A percentile compares a stretch with the other conserved stretches of the same genome.
Evolutionary conservation across 1,139 yeast species (phyloP).

Genomic region (Lizanozyma gosingica): DNA sequence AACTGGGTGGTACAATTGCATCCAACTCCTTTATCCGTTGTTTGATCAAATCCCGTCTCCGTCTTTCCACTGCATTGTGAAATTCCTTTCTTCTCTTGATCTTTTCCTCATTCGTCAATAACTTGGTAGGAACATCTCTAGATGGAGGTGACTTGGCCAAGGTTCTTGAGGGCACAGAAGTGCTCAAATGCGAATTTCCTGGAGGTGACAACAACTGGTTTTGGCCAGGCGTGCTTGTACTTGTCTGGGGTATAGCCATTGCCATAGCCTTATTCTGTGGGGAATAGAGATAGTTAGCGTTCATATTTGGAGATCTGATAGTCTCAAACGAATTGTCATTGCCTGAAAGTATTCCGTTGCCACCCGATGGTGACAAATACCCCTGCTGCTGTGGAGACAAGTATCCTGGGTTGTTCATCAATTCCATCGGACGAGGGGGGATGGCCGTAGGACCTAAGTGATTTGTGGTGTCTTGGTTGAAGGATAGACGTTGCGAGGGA

Average conservation of each 20-base stretch:
- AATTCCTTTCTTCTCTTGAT: conserved; percentile 63
- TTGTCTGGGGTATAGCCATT: not conserved
- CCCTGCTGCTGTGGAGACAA: not conserved
- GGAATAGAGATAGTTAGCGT: not conserved
- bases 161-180: not conserved
- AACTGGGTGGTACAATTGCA: conserved; percentile 59
- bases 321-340: not conserved
- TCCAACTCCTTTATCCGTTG: conserved; percentile 70
- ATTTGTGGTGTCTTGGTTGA: not conserved
- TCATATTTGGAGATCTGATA: not conserved
- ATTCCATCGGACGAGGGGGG: not conserved
- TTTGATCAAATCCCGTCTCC: conserved; percentile 70
- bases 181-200: not conserved
- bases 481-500: not conserved
- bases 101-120: conserved; percentile 58
- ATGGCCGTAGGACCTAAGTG: not conserved
- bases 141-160: not conserved
- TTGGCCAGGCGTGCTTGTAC: not conserved
- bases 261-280: not conserved
- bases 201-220: not conserved
- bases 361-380: not conserved
- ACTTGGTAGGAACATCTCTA: not conserved
- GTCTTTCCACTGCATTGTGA: conserved; percentile 75
- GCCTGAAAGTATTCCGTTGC: not conserved
- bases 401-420: not conserved